Evolutionary conservation across 768 basidiomycete genomes (phyloP).

Genomic region (Gloeostereum incarnatum): DNA sequence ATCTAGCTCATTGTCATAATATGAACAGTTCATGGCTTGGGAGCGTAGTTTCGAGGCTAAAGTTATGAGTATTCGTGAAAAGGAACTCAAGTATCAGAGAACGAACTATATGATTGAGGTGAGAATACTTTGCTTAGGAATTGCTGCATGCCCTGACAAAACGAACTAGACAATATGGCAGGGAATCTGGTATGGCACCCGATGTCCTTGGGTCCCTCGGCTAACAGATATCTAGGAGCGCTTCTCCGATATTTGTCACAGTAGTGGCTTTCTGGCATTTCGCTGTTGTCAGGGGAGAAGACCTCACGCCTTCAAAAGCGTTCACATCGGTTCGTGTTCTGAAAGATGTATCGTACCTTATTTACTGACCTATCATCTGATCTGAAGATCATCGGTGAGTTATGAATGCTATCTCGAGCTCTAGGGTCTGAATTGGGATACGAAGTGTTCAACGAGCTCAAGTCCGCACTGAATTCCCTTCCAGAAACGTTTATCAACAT

Average conservation of each 20-base stretch:
- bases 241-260: conserved; percentile 48
- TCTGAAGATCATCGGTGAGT: conserved; percentile 33
- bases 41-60: conserved; percentile 81
- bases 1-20: not conserved
- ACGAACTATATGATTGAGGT: conserved; percentile 85
- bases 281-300: conserved; percentile 58
- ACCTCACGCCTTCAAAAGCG: conserved; percentile 75
- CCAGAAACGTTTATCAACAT: conserved; percentile 90
- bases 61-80: conserved; percentile 64
- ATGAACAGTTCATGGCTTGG: conserved; percentile 77
- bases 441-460: conserved; percentile 79
- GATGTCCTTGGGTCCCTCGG: conserved; percentile 19
- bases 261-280: conserved; percentile 64
- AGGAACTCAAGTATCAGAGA: conserved; percentile 78
- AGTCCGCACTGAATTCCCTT: conserved; percentile 78
- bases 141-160: not conserved
- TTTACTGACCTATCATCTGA: conserved; percentile 36
- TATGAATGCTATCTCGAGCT: conserved; percentile 9
- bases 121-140: conserved; percentile 2
- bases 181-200: too few species aligned
- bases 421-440: not conserved
- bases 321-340: conserved; percentile 52
- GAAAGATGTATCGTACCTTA: conserved; percentile 12
- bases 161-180: too few species aligned
- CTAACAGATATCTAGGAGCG: conserved; percentile 27